Conservation (phyloP, 2,329 filamentous ascomycete genomes). For the Fusarium miscanthi region DNA sequence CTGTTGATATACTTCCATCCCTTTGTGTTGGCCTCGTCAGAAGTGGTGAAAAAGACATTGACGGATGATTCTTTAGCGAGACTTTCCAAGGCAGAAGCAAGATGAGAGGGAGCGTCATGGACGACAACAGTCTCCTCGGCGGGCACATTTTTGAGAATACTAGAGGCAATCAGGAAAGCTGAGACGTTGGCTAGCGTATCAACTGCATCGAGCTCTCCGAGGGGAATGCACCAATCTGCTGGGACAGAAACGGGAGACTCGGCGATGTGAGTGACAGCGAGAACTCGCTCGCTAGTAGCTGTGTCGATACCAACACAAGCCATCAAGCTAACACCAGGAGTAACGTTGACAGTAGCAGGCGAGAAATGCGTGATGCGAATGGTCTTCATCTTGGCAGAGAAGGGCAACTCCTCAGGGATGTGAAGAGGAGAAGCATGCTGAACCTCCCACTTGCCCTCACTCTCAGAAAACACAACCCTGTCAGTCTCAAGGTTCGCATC, state of each 20-base stretch:
- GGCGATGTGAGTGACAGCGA: not conserved
- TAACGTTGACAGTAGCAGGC: fast-evolving
- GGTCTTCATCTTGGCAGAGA: not conserved
- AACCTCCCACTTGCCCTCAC: not conserved
- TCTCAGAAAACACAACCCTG: fast-evolving
- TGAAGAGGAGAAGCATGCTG: not conserved
- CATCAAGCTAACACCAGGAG: fast-evolving
- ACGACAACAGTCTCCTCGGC: fast-evolving
- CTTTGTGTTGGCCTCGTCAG: fast-evolving
- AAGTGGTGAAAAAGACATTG: fast-evolving
- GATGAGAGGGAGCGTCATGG: fast-evolving
- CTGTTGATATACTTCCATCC: not conserved
- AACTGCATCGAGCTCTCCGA: not conserved
- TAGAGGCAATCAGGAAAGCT: fast-evolving
- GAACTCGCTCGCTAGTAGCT: fast-evolving
- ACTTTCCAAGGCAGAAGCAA: not conserved
- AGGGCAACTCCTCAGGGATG: fast-evolving
- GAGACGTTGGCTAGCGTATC: not conserved
- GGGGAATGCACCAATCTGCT: not conserved
- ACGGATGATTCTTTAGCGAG: fast-evolving
- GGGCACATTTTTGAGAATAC: fast-evolving
- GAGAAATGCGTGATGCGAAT: not conserved
- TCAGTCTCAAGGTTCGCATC: fast-evolving
- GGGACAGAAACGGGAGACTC: not conserved
- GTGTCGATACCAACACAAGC: not conserved